Percentiles rank a stretch among this genome's conserved stretches.
Evolutionary conservation across 2,329 filamentous ascomycete species (phyloP).

Genomic region (Arthrobotrys sphaeroides): DNA sequence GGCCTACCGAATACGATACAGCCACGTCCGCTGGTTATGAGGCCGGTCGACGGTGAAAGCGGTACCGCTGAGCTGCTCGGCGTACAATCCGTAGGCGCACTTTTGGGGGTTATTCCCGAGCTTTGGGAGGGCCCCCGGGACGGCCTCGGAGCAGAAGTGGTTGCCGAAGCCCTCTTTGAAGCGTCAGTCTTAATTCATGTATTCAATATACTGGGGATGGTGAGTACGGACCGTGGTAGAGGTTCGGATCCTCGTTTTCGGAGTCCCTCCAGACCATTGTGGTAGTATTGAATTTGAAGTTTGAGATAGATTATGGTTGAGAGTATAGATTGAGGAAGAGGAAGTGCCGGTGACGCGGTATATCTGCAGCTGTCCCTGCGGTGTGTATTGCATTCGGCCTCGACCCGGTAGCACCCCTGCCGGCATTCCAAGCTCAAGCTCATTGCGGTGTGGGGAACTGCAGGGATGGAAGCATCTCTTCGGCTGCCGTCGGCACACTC

Average conservation of each 20-base stretch:
- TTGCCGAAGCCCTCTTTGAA: conserved; percentile 48
- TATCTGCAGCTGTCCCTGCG: not conserved
- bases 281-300: not conserved
- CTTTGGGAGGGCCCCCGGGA: conserved; percentile 41
- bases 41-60: conserved; percentile 75
- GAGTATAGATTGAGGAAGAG: not conserved
- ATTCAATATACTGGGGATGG: not conserved
- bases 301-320: not conserved
- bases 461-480: not conserved
- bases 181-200: not conserved
- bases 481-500: conserved; percentile 45
- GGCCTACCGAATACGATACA: conserved; percentile 69
- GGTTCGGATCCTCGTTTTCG: conserved; percentile 46
- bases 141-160: conserved; percentile 49
- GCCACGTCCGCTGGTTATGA: conserved; percentile 76
- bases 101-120: conserved; percentile 81
- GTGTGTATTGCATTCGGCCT: conserved; percentile 2
- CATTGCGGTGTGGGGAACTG: too few species aligned
- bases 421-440: too few species aligned
- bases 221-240: conserved; percentile 47
- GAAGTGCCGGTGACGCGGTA: not conserved
- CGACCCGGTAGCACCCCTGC: not conserved
- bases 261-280: conserved; percentile 46
- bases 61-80: conserved; percentile 79
- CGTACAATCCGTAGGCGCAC: conserved; percentile 79